Conservation (phyloP, 352 stramenopile species). For the Pilasporangium apinafurcum region DNA sequence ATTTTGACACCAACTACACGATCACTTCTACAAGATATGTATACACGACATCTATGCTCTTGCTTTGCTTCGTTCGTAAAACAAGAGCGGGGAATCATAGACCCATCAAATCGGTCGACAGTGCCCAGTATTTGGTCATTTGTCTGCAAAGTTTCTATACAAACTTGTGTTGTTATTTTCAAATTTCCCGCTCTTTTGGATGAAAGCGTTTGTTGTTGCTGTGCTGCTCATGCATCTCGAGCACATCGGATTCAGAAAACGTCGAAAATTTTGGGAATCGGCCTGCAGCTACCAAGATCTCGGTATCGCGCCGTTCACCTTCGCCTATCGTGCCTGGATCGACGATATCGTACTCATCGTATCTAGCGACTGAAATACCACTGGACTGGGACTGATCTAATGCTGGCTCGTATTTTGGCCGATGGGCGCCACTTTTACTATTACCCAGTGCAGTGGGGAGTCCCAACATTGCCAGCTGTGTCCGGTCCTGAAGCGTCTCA, state of each 20-base stretch:
- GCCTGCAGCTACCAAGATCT: slow-evolving; percentile 49
- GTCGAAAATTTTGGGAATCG: slow-evolving; percentile 67
- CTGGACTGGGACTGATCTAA: slow-evolving; percentile 2
- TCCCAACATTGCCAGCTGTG: not conserved
- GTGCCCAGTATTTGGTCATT: not conserved
- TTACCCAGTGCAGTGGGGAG: slow-evolving; percentile 12
- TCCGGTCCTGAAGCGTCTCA: not conserved
- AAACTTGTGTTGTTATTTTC: not conserved
- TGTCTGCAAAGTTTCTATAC: not conserved
- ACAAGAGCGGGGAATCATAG: too few relatives aligned
- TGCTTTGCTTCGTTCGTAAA: too few relatives aligned
- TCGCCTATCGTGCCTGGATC: slow-evolving; percentile 47
- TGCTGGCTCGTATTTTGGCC: slow-evolving; percentile 2
- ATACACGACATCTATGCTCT: too few relatives aligned
- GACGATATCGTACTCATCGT: slow-evolving; percentile 73
- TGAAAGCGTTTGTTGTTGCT: not conserved
- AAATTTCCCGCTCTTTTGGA: not conserved
- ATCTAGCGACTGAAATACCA: slow-evolving; percentile 6
- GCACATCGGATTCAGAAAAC: slow-evolving; percentile 34
- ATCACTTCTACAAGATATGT: too few relatives aligned
- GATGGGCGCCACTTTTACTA: not conserved
- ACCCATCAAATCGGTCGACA: not conserved
- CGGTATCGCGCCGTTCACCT: slow-evolving; percentile 55
- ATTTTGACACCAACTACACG: too few relatives aligned
- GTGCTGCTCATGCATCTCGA: slow-evolving; percentile 14